Percentiles rank a stretch among this genome's conserved stretches.
Conservation (phyloP, 768 basidiomycete genomes). For the Podaxis sp. region DNA sequence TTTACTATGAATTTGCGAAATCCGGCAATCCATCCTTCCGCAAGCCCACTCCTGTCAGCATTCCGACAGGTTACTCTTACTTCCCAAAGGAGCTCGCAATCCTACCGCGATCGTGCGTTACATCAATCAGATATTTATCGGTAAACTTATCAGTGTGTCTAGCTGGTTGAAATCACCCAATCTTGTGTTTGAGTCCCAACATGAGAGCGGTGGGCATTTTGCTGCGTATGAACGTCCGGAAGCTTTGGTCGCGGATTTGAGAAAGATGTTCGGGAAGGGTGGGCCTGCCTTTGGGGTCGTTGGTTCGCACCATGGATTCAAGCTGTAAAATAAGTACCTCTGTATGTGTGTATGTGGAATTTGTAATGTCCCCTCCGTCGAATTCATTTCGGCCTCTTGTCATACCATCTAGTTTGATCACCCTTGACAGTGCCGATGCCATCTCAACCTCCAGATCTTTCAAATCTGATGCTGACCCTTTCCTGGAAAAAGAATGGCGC, state of each 20-base stretch:
- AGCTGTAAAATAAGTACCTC: neutral
- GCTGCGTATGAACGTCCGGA: conserved; percentile 48
- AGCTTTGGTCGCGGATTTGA: conserved; percentile 42
- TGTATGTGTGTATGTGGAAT: neutral
- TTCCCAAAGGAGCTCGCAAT: conserved; percentile 45
- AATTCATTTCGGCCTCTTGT: too few relatives aligned
- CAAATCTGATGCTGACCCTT: conserved; percentile 45
- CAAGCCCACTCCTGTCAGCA: conserved; percentile 13
- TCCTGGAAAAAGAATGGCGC: conserved; percentile 51
- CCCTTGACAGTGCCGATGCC: conserved; percentile 11
- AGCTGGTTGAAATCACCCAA: conserved; percentile 39
- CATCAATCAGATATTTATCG: neutral
- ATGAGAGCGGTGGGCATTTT: conserved; percentile 55
- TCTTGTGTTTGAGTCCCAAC: conserved; percentile 43
- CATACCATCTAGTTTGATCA: conserved; percentile 12
- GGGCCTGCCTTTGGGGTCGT: conserved; percentile 48
- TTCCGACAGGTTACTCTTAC: conserved; percentile 45
- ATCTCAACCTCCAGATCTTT: conserved; percentile 20
- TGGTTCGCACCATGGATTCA: conserved; percentile 35
- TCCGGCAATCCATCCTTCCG: conserved; percentile 12
- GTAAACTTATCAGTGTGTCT: neutral
- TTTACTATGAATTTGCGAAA: conserved; percentile 48
- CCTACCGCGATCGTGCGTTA: conserved; percentile 27
- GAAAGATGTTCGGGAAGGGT: conserved; percentile 52
- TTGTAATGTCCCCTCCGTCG: too few relatives aligned